Evolutionary conservation across 2,329 filamentous ascomycete species (phyloP).

Genomic region (Curvularia verruculosa): DNA sequence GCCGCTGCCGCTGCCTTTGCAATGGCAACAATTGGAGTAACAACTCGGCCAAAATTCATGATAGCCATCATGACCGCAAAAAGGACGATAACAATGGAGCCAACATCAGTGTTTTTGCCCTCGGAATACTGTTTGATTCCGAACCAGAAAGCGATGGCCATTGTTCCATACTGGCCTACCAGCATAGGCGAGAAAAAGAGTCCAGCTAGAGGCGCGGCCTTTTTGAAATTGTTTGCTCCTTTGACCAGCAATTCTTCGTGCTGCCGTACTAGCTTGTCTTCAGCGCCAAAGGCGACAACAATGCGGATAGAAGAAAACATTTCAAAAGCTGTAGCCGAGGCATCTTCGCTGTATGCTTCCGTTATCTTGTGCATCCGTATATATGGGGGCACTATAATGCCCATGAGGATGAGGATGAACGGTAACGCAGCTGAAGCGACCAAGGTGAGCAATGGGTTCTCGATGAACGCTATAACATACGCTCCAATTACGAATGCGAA

Average conservation of each 20-base stretch:
- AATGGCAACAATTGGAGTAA: conserved; percentile 41
- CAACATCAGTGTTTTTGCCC: conserved; percentile 39
- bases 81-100: conserved; percentile 46
- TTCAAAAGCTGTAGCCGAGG: conserved; percentile 47
- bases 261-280: conserved; percentile 41
- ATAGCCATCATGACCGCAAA: conserved; percentile 50
- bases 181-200: conserved; percentile 44
- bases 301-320: conserved; percentile 49
- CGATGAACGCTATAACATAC: conserved; percentile 57
- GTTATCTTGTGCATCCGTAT: conserved; percentile 44
- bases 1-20: conserved; percentile 46
- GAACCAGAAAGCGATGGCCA: conserved; percentile 50
- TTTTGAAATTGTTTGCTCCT: conserved; percentile 37
- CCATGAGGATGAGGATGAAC: conserved; percentile 46
- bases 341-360: conserved; percentile 40
- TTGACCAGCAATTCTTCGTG: conserved; percentile 38
- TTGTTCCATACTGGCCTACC: conserved; percentile 46
- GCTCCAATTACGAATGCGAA: conserved; percentile 44
- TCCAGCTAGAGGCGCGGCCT: conserved; percentile 41
- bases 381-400: conserved; percentile 38
- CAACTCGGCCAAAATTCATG: conserved; percentile 42
- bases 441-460: conserved; percentile 59
- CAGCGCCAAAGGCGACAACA: conserved; percentile 47
- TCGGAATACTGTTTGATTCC: conserved; percentile 45
- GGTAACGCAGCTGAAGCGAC: conserved; percentile 56